Percentiles rank a stretch among this genome's conserved stretches.
Evolutionary conservation across 495 filamentous ascomycete genomes (phyloP).

Genomic region (Aspergillus kassunensis): DNA sequence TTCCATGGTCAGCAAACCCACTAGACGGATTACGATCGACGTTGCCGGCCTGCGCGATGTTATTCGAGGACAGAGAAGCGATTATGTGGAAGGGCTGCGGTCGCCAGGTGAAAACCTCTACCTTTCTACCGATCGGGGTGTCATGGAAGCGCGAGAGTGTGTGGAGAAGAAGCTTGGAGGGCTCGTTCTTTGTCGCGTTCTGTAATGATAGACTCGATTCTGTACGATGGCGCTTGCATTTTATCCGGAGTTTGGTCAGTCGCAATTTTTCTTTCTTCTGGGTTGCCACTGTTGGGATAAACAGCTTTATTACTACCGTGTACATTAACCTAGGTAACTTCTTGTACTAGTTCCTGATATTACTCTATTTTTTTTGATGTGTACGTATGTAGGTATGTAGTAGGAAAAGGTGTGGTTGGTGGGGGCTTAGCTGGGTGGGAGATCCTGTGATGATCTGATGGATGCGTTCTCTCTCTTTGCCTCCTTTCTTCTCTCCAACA

Average conservation of each 20-base stretch:
- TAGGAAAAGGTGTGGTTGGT: background rate
- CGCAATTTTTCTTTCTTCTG: constrained; percentile 30
- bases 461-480: too few species aligned
- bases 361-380: background rate
- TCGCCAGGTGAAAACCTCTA: constrained; percentile 81
- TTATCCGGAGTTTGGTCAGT: constrained; percentile 43
- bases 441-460: too few species aligned
- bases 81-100: constrained; percentile 66
- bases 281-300: constrained; percentile 35
- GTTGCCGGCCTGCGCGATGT: constrained; percentile 56
- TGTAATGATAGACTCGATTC: constrained; percentile 20
- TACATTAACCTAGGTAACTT: constrained; percentile 36
- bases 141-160: constrained; percentile 84
- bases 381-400: background rate
- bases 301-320: constrained; percentile 33
- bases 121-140: constrained; percentile 70
- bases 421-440: background rate
- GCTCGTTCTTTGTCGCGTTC: constrained; percentile 71
- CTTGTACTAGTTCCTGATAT: constrained; percentile 12
- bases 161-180: constrained; percentile 82
- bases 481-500: too few species aligned
- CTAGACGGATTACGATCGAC: constrained; percentile 62
- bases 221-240: constrained; percentile 33
- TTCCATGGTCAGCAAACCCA: constrained; percentile 71
- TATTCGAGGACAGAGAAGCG: constrained; percentile 59